Conservation (phyloP, 192 early-diverging fungal genomes). For the Backusella tuberculispora region DNA sequence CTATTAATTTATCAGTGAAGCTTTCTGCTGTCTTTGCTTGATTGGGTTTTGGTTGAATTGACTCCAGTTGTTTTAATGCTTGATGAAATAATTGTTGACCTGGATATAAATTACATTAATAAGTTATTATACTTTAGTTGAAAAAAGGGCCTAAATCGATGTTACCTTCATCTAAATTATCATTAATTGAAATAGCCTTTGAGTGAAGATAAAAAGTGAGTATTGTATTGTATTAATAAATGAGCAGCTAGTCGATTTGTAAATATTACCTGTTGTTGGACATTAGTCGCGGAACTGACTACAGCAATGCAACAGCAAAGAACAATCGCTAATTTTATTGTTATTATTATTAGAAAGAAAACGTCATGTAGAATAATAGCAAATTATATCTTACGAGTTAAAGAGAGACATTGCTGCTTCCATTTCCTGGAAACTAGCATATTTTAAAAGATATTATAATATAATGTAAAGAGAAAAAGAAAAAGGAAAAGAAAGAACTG, state of each 20-base stretch:
- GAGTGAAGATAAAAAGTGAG: no score
- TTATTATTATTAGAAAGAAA: not conserved
- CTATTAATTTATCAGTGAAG: conserved; percentile 7
- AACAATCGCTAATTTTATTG: not conserved
- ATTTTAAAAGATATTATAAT: not conserved
- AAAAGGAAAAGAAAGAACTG: not conserved
- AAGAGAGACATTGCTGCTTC: conserved; percentile 13
- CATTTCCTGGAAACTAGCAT: conserved; percentile 3
- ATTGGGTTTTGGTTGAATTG: conserved; percentile 7
- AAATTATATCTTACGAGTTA: conserved; percentile 9
- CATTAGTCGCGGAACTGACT: not conserved
- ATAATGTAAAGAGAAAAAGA: not conserved
- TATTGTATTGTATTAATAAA: no score
- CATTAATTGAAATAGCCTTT: conserved; percentile 11
- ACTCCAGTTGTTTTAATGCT: conserved; percentile 23
- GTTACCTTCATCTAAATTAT: conserved; percentile 21
- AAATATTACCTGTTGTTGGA: not conserved
- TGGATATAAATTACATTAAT: not conserved
- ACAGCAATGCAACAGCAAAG: not conserved
- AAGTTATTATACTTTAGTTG: not conserved
- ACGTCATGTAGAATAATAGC: not conserved
- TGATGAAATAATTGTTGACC: conserved; percentile 24
- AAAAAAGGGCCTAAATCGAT: not conserved
- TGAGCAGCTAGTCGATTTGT: no score
- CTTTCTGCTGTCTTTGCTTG: not conserved